These are phyloP conservation scores for Wallacemonas sp. DNA, from an alignment of 208 protist genomes.

Conservation along the genomic window DNA sequence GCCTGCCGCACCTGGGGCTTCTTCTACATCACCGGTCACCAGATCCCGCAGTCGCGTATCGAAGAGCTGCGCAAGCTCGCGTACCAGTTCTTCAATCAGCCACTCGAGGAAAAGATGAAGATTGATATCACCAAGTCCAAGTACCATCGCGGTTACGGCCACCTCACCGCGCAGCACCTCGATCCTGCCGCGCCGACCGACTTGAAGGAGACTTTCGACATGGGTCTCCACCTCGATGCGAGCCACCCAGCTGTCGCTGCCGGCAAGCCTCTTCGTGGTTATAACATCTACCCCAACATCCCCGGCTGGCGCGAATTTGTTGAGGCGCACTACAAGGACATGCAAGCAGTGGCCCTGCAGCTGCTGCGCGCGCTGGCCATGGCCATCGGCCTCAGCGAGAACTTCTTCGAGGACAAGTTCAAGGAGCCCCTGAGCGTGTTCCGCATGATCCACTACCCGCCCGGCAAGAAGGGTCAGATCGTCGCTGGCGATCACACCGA, in stretches of 20 bases:
- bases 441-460: conserved; percentile 72
- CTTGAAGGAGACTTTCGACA: conserved; percentile 79
- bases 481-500: conserved; percentile 44
- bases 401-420: conserved; percentile 67
- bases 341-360: conserved; percentile 46
- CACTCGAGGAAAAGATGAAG: conserved; percentile 67
- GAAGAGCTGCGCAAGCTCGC: conserved; percentile 52
- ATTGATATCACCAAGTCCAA: conserved; percentile 63
- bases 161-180: conserved; percentile 48
- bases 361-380: conserved; percentile 65
- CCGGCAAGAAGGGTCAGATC: conserved; percentile 11
- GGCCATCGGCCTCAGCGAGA: conserved; percentile 46
- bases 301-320: conserved; percentile 56
- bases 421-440: conserved; percentile 69
- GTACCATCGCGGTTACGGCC: conserved; percentile 68
- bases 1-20: conserved; percentile 81
- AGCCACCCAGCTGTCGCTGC: conserved; percentile 64
- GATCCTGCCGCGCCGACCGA: conserved; percentile 49
- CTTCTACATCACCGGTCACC: conserved; percentile 81
- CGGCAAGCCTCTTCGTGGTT: conserved; percentile 62
- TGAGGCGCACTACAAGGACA: conserved; percentile 62
- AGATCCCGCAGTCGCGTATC: conserved; percentile 44
- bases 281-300: conserved; percentile 59
- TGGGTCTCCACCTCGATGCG: conserved; percentile 46
- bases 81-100: conserved; percentile 54